Evolutionary conservation across 176 grass and related monocot species (phyloP).

Genomic region (Ampelocalamus luodianensis): DNA sequence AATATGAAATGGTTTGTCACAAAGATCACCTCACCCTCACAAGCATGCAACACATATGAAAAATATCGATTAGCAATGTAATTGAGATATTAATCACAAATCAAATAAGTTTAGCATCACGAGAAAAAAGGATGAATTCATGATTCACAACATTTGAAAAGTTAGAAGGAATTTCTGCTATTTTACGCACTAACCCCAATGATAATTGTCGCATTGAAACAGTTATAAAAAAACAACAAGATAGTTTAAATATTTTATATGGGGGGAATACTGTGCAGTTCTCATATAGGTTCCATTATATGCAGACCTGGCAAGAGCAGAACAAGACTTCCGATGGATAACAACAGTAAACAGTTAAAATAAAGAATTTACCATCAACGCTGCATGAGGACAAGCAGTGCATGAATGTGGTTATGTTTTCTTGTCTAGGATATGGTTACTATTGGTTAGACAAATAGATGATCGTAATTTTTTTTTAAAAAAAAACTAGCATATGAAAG

Average conservation of each 20-base stretch:
- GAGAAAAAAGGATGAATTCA: constrained; percentile 2
- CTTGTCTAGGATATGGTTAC: background rate
- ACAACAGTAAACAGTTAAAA: constrained; percentile 15
- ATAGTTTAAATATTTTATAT: background rate
- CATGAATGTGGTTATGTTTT: constrained; percentile 19
- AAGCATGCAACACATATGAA: constrained; percentile 19
- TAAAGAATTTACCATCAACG: constrained; percentile 7
- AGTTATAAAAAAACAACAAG: background rate
- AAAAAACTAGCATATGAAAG: too few species aligned
- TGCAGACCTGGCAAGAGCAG: constrained; percentile 15
- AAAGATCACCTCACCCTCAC: background rate
- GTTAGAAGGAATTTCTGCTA: background rate
- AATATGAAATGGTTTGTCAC: constrained; percentile 6
- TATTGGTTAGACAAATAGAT: constrained; percentile 21
- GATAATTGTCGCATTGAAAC: background rate
- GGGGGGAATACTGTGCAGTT: background rate
- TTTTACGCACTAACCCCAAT: constrained; percentile 20
- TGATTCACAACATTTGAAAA: background rate
- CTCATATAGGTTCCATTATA: constrained; percentile 6
- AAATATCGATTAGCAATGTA: constrained; percentile 19
- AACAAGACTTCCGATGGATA: constrained; percentile 24
- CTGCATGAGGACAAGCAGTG: constrained; percentile 1
- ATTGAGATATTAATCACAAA: constrained; percentile 1
- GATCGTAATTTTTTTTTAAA: too few species aligned
- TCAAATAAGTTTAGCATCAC: background rate